Base-by-base conservation (phyloP, 2,329 filamentous ascomycete species). In the Cordyceps farinosa region DNA sequence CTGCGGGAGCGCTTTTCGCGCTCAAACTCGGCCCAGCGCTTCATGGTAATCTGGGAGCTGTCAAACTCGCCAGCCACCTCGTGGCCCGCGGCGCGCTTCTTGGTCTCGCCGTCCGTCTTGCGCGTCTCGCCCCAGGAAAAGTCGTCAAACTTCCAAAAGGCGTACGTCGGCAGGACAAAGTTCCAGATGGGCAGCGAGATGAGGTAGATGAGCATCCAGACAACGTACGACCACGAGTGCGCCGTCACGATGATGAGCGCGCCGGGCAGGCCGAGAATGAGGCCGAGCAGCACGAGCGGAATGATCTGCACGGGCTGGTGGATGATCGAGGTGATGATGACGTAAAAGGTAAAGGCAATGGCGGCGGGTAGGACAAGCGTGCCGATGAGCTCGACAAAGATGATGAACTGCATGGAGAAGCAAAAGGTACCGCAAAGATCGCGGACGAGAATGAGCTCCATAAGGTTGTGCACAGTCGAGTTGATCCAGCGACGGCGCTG, bases 91-190 rank as follows among this genome's bases (percentile, higher is more conserved):
- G 94, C 93, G 13, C 36, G 22, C 52, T 55, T 55, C 15, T 86
- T 89, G 79, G 90, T 91, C 73, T 97, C 94, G 34, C 93, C 93
- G 0, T 89, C 91, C 47, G 94, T 97, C 85, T 98, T 96, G 66
- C 95, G 87, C 62, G 95, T 99, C 67, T 99, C 96, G 72, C 95
- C 95, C 95, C 95, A 99, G 63, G 91, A 96, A 82, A 99, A 99
- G 80, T 99, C 95, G 75, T 99, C 95, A 75, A 99, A 99, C 79
- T 99, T 98, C 95, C 95, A 99, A 82, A 94, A 99, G 3, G 95
- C 90, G 74, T 99, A 99, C 8, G 87, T 86, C 0, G 95, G 95
- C 9, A 99, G 87, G 44, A 99, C 83, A 75, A 99, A 97, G 77
- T 99, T 99, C 95, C 95, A 99, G 64, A 99, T 85, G 0, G 96